A percentile compares a stretch with the other conserved stretches of the same genome.
These are phyloP conservation scores for Huntiella decipiens DNA, from an alignment of 2,329 filamentous ascomycete species.

Conservation along the genomic window DNA sequence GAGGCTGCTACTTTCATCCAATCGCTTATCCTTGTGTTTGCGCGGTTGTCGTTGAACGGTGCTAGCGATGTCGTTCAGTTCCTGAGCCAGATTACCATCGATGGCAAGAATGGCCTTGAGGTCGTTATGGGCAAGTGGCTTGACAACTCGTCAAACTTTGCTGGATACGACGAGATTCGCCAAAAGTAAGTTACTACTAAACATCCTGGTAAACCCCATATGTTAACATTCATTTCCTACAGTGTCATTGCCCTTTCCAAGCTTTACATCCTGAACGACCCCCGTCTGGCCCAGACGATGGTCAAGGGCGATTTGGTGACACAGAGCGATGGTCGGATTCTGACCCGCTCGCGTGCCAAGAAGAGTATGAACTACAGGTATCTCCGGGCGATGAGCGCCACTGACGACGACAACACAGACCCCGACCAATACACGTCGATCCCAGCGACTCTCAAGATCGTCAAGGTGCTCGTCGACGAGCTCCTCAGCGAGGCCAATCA, in stretches of 20 bases:
- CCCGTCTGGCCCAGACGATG: slow-evolving; percentile 55
- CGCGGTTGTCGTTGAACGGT: slow-evolving; percentile 66
- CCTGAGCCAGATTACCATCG: slow-evolving; percentile 65
- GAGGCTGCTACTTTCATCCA: slow-evolving; percentile 82
- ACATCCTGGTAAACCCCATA: neutral
- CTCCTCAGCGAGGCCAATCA: slow-evolving; percentile 60
- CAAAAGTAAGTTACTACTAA: slow-evolving; percentile 53
- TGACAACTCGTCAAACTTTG: slow-evolving; percentile 90
- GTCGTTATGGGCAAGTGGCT: slow-evolving; percentile 90
- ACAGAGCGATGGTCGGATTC: slow-evolving; percentile 60
- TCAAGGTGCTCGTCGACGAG: slow-evolving; percentile 91
- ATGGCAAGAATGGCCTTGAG: slow-evolving; percentile 62
- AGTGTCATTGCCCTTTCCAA: slow-evolving; percentile 87
- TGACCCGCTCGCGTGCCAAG: slow-evolving; percentile 81
- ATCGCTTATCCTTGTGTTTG: slow-evolving; percentile 87
- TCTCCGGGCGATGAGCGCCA: slow-evolving; percentile 6
- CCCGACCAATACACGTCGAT: slow-evolving; percentile 82
- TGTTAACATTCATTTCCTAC: slow-evolving; percentile 17
- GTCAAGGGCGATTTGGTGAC: slow-evolving; percentile 88
- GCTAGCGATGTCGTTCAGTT: slow-evolving; percentile 85
- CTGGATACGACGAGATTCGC: slow-evolving; percentile 93
- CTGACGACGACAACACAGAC: slow-evolving; percentile 27
- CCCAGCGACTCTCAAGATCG: slow-evolving; percentile 76
- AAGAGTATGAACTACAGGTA: slow-evolving; percentile 37
- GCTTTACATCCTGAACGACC: slow-evolving; percentile 71